A percentile compares a stretch with the other conserved stretches of the same genome.
These are phyloP conservation scores for Cerrena zonata DNA, from an alignment of 1,284 basidiomycete species.

Conservation along the genomic window DNA sequence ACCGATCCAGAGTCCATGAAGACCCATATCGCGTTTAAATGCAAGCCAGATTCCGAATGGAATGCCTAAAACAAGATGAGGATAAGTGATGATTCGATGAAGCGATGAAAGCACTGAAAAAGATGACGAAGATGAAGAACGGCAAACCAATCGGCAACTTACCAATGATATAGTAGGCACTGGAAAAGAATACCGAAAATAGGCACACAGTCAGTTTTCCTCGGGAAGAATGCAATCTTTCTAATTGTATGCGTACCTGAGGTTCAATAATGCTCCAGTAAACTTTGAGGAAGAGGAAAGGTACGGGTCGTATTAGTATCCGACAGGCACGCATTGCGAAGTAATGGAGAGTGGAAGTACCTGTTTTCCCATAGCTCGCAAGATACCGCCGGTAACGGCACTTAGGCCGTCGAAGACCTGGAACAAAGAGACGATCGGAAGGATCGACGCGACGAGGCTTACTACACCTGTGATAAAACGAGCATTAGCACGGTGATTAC, in stretches of 20 bases:
- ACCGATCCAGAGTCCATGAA: conserved; percentile 66
- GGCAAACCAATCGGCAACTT: conserved; percentile 4
- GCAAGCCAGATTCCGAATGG: conserved; percentile 63
- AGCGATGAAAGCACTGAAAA: neutral
- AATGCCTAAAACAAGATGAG: conserved; percentile 35
- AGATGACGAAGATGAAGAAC: neutral
- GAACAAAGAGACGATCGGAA: conserved; percentile 77
- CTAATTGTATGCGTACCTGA: conserved; percentile 43
- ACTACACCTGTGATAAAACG: conserved; percentile 52
- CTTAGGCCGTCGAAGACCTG: conserved; percentile 73
- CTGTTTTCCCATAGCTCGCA: conserved; percentile 75
- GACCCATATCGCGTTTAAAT: conserved; percentile 44
- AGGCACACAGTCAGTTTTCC: too few species aligned
- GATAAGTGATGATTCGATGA: neutral
- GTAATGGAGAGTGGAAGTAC: conserved; percentile 23
- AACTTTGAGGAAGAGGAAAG: too few species aligned
- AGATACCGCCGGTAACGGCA: conserved; percentile 67
- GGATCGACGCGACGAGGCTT: conserved; percentile 59
- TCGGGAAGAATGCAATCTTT: too few species aligned
- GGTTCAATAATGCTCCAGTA: conserved; percentile 59
- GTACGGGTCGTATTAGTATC: neutral
- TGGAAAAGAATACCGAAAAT: too few species aligned
- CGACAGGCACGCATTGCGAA: conserved; percentile 9
- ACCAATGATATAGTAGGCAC: conserved; percentile 64
- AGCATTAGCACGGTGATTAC: too few species aligned